Evolutionary conservation across 768 basidiomycete species (phyloP).

Genomic region (Boletus rufocinnamomeus): DNA sequence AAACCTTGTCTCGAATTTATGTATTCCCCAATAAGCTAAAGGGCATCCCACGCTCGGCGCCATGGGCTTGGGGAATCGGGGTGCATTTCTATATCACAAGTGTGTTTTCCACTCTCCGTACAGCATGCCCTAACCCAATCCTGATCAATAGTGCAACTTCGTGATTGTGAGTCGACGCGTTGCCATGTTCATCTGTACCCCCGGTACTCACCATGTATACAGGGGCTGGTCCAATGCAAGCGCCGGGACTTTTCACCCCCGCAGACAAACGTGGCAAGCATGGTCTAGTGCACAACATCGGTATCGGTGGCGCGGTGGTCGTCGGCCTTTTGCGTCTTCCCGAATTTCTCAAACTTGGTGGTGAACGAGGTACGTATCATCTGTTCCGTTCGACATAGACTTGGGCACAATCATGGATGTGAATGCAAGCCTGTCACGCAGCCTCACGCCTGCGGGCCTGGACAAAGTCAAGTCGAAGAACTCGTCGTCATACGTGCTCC

Average conservation of each 20-base stretch:
- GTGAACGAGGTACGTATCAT: conserved; percentile 54
- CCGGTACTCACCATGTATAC: neutral
- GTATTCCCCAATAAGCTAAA: too few species aligned
- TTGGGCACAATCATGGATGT: conserved; percentile 81
- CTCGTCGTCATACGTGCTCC: conserved; percentile 47
- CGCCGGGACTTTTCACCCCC: conserved; percentile 62
- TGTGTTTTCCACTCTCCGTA: too few species aligned
- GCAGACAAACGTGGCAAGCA: conserved; percentile 72
- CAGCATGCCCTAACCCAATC: conserved; percentile 1
- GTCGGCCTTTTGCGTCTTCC: conserved; percentile 76
- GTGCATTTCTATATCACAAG: conserved; percentile 89
- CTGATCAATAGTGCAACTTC: conserved; percentile 61
- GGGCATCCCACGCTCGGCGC: conserved; percentile 88
- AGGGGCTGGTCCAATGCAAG: conserved; percentile 90
- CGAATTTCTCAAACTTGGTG: conserved; percentile 70
- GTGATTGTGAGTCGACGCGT: conserved; percentile 50
- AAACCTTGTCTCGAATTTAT: too few species aligned
- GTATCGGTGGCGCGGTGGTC: conserved; percentile 79
- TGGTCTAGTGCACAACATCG: conserved; percentile 82
- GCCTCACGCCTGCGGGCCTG: conserved; percentile 62
- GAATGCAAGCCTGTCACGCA: conserved; percentile 65
- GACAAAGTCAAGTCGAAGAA: conserved; percentile 76
- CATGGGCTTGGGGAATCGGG: conserved; percentile 78
- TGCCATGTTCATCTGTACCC: neutral
- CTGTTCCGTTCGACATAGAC: conserved; percentile 35